Conservation (phyloP, 306 rosid genomes). For the Albizia julibrissin region DNA sequence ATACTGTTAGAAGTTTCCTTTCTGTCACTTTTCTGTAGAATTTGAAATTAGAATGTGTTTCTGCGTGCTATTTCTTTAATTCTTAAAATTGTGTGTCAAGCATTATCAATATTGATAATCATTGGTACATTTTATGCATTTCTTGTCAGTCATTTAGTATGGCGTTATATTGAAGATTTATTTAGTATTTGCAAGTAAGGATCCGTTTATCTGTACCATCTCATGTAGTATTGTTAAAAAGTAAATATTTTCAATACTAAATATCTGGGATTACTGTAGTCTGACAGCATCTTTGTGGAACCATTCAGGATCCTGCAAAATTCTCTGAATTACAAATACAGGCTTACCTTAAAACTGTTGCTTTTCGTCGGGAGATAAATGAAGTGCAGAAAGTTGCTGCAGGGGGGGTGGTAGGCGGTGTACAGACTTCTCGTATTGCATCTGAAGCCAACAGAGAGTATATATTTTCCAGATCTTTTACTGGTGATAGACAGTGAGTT, state of each 20-base stretch:
- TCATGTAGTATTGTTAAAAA: background rate
- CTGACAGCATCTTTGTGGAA: slow-evolving; percentile 37
- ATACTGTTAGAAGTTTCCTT: background rate
- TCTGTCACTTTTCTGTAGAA: slow-evolving; percentile 2
- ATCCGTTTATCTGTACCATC: slow-evolving; percentile 7
- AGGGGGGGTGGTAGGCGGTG: slow-evolving; percentile 83
- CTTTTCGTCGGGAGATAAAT: slow-evolving; percentile 94
- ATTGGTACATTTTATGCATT: slow-evolving; percentile 1
- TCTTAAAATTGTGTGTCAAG: background rate
- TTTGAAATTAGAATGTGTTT: slow-evolving; percentile 10
- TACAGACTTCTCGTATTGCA: slow-evolving; percentile 88
- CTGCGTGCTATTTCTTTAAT: background rate
- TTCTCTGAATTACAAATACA: slow-evolving; percentile 96
- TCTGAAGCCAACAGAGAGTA: slow-evolving; percentile 93
- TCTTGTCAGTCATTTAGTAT: slow-evolving; percentile 25
- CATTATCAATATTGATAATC: background rate
- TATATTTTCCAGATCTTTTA: slow-evolving; percentile 87
- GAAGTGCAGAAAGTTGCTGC: slow-evolving; percentile 86
- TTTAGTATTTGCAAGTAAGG: background rate
- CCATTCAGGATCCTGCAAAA: slow-evolving; percentile 79
- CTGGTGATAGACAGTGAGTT: slow-evolving; percentile 90
- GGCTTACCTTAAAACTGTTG: slow-evolving; percentile 94
- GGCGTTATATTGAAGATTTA: background rate
- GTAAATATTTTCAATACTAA: slow-evolving; percentile 23
- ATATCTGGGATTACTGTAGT: background rate